Evolutionary conservation across 2,329 filamentous ascomycete genomes (phyloP).

Genomic region (Monilinia fructigena): DNA sequence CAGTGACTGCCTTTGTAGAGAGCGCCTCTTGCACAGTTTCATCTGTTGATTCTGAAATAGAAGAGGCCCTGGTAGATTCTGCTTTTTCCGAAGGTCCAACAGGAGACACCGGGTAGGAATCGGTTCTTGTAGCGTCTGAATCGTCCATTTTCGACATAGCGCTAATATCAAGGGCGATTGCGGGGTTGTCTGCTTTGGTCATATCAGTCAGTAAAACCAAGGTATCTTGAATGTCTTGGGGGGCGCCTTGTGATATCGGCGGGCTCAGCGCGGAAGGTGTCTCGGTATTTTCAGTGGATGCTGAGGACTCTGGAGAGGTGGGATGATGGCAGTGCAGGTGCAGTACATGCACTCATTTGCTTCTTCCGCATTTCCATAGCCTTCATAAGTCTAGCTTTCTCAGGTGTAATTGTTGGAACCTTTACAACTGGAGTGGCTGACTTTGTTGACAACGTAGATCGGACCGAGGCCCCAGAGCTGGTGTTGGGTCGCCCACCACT

Average conservation of each 20-base stretch:
- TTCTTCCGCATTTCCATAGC: slow-evolving; percentile 87
- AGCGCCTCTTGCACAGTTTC: slow-evolving; percentile 50
- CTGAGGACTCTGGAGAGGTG: slow-evolving; percentile 18
- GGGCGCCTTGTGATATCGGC: slow-evolving; percentile 18
- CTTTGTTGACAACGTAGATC: slow-evolving; percentile 29
- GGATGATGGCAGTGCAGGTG: slow-evolving; percentile 16
- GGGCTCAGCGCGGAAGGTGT: slow-evolving; percentile 22
- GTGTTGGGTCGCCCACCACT: slow-evolving; percentile 40
- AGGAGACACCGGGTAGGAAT: slow-evolving; percentile 60
- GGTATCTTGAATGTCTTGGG: slow-evolving; percentile 34
- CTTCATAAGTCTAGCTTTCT: slow-evolving; percentile 91
- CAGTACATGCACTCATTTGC: slow-evolving; percentile 53
- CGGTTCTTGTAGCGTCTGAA: slow-evolving; percentile 45
- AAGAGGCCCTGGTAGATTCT: slow-evolving; percentile 62
- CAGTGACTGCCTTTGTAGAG: slow-evolving; percentile 21
- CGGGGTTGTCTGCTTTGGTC: slow-evolving; percentile 50
- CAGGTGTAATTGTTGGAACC: slow-evolving; percentile 66
- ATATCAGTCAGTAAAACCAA: slow-evolving; percentile 38
- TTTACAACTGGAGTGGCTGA: slow-evolving; percentile 36
- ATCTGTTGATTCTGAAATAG: slow-evolving; percentile 61
- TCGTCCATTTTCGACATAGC: slow-evolving; percentile 42
- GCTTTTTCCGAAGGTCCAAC: slow-evolving; percentile 55
- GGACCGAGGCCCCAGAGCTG: slow-evolving; percentile 35
- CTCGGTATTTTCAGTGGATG: slow-evolving; percentile 21
- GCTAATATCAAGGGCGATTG: slow-evolving; percentile 51